Evolutionary conservation across 2,329 filamentous ascomycete species (phyloP).

Genomic region (Purpureocillium takamizusanense): DNA sequence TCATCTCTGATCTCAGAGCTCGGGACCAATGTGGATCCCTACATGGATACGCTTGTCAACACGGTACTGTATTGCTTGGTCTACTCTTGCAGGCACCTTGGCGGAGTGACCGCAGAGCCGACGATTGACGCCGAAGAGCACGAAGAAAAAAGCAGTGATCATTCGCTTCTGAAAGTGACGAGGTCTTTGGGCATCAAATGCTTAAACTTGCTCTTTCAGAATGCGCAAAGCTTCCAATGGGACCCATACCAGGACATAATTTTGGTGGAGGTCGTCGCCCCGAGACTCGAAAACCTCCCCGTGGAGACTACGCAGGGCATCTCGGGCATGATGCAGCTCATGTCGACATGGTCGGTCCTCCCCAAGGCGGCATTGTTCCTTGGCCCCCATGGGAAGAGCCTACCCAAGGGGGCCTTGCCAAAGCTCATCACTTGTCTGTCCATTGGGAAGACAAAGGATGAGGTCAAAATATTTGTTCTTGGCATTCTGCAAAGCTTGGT

Average conservation of each 20-base stretch:
- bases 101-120: constrained; percentile 24
- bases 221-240: constrained; percentile 65
- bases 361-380: constrained; percentile 61
- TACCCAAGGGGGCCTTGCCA: constrained; percentile 55
- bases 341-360: constrained; percentile 71
- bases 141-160: constrained; percentile 32
- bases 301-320: constrained; percentile 83
- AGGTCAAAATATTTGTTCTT: constrained; percentile 77
- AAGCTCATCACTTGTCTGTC: constrained; percentile 65
- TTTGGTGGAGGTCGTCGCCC: constrained; percentile 65
- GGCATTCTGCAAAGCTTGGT: constrained; percentile 65
- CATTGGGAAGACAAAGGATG: constrained; percentile 68
- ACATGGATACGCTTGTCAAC: constrained; percentile 61
- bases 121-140: constrained; percentile 29
- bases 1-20: constrained; percentile 79
- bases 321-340: constrained; percentile 71
- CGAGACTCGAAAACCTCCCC: constrained; percentile 68
- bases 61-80: constrained; percentile 76
- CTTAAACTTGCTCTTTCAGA: constrained; percentile 67
- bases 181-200: constrained; percentile 74
- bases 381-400: constrained; percentile 23
- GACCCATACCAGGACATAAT: constrained; percentile 60
- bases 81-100: constrained; percentile 53
- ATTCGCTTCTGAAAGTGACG: constrained; percentile 56
- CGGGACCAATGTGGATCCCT: constrained; percentile 61